phyloP scores from a whole-genome alignment of 2,329 filamentous ascomycete genomes.

The Beauveria brongniartii region DNA sequence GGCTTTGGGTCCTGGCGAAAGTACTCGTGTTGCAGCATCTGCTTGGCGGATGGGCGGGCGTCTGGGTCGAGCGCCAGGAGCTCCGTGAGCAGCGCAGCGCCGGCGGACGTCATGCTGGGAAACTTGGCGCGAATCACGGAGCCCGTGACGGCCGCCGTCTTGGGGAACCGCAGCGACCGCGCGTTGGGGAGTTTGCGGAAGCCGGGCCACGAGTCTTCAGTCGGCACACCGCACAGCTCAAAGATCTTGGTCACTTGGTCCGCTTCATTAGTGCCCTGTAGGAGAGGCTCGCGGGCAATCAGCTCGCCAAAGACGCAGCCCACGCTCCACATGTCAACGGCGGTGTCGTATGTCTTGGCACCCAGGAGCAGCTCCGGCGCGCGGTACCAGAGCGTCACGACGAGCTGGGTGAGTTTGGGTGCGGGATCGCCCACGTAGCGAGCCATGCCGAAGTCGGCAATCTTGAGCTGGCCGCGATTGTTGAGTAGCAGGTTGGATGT shows the following conservation, averaged over 20 bases:
- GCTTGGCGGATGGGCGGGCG: constrained; percentile 58
- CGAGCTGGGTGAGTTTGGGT: constrained; percentile 76
- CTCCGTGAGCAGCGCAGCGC: constrained; percentile 58
- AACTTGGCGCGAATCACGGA: constrained; percentile 68
- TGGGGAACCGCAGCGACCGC: constrained; percentile 63
- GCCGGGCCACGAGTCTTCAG: constrained; percentile 72
- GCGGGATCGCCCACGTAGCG: constrained; percentile 76
- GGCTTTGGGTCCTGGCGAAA: constrained; percentile 85
- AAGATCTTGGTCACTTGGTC: constrained; percentile 86
- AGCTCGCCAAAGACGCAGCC: constrained; percentile 95
- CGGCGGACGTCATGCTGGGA: constrained; percentile 70
- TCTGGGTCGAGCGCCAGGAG: constrained; percentile 70
- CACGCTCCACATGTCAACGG: constrained; percentile 91
- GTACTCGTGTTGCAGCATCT: constrained; percentile 73
- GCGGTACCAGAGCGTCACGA: constrained; percentile 96
- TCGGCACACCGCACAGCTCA: constrained; percentile 78
- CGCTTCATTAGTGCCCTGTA: constrained; percentile 88
- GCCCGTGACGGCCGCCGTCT: constrained; percentile 29
- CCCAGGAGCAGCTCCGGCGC: constrained; percentile 85
- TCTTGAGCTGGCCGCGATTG: constrained; percentile 89
- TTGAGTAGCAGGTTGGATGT: constrained; percentile 91
- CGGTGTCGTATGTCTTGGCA: constrained; percentile 61
- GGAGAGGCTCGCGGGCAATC: constrained; percentile 69
- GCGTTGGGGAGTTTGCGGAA: constrained; percentile 87
- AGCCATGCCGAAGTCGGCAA: constrained; percentile 98